Conservation (phyloP, 1,139 yeast genomes). For the Taphrina wiesneri region DNA sequence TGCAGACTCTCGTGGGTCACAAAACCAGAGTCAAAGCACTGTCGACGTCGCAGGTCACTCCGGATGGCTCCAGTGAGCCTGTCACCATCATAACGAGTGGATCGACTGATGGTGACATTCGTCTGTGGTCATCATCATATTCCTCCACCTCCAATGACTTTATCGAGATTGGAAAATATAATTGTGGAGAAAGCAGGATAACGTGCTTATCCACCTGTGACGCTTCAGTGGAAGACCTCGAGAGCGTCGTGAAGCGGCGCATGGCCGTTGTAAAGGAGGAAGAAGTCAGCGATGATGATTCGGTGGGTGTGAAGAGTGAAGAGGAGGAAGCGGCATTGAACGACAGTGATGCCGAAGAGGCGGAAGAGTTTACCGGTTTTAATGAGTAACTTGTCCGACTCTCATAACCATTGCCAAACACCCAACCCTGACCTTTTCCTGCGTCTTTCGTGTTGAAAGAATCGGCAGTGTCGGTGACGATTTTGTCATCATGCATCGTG, state of each 20-base stretch:
- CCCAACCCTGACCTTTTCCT: not conserved
- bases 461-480: not conserved
- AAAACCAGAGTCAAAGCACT: slow-evolving; percentile 25
- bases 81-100: slow-evolving; percentile 64
- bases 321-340: slow-evolving; percentile 40
- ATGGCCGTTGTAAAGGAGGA: slow-evolving; percentile 8
- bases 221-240: slow-evolving; percentile 23
- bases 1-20: slow-evolving; percentile 18
- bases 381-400: not conserved
- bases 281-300: slow-evolving; percentile 35
- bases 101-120: slow-evolving; percentile 90
- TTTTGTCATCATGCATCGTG: not conserved
- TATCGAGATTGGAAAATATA: slow-evolving; percentile 14
- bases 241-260: slow-evolving; percentile 22
- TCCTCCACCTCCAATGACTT: slow-evolving; percentile 41
- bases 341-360: slow-evolving; percentile 45
- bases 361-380: slow-evolving; percentile 19
- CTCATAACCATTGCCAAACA: too few species aligned
- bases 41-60: not conserved
- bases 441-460: not conserved
- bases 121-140: slow-evolving; percentile 61
- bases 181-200: slow-evolving; percentile 24
- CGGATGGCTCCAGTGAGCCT: slow-evolving; percentile 11
- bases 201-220: slow-evolving; percentile 19
- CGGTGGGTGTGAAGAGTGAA: slow-evolving; percentile 44